These are phyloP conservation scores for Madurella mycetomatis DNA, from an alignment of 2,329 filamentous ascomycete species.

Conservation along the genomic window DNA sequence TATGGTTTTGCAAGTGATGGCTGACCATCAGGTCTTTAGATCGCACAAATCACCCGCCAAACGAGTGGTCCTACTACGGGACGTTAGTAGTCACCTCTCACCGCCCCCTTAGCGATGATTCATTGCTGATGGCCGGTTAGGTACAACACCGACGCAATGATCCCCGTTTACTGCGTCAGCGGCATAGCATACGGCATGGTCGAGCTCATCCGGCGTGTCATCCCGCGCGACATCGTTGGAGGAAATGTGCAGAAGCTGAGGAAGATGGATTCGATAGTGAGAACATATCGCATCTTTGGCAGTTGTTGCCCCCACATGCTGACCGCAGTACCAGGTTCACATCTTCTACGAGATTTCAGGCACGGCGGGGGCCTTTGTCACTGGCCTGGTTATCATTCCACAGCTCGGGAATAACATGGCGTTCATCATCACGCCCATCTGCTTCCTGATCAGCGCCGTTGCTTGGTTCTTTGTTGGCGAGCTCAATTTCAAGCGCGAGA, in stretches of 20 bases:
- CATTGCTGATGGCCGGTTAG: slow-evolving; percentile 5
- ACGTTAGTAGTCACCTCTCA: neutral
- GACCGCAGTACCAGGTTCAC: slow-evolving; percentile 29
- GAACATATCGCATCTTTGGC: slow-evolving; percentile 21
- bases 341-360: slow-evolving; percentile 47
- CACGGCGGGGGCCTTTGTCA: slow-evolving; percentile 44
- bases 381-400: slow-evolving; percentile 47
- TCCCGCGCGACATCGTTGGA: slow-evolving; percentile 47
- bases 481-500: slow-evolving; percentile 31
- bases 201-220: slow-evolving; percentile 47
- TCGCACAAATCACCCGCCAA: slow-evolving; percentile 29
- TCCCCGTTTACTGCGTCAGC: slow-evolving; percentile 40
- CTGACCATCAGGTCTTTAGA: slow-evolving; percentile 3
- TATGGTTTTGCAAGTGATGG: no score
- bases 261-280: slow-evolving; percentile 37
- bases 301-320: neutral
- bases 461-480: slow-evolving; percentile 45
- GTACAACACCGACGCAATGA: slow-evolving; percentile 47
- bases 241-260: slow-evolving; percentile 47
- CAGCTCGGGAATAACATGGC: slow-evolving; percentile 47
- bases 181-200: slow-evolving; percentile 46
- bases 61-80: slow-evolving; percentile 43
- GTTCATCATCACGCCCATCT: slow-evolving; percentile 47
- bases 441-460: slow-evolving; percentile 38
- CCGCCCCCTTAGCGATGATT: neutral